phyloP scores from a whole-genome alignment of 768 basidiomycete genomes.

The Leccinum imitatum region DNA sequence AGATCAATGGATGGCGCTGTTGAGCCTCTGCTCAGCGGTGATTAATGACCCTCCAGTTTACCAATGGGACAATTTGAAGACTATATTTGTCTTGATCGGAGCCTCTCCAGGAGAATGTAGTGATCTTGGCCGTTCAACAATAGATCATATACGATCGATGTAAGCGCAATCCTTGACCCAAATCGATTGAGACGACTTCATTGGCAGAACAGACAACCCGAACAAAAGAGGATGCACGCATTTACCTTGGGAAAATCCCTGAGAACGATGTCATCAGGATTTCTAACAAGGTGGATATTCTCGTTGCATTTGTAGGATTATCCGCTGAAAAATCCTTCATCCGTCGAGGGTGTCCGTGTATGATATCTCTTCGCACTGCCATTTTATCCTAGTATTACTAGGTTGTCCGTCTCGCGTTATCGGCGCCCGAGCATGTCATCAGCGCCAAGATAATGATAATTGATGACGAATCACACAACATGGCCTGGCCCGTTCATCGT shows the following conservation, averaged over 20 bases:
- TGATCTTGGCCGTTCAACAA: neutral
- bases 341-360: neutral
- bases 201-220: neutral
- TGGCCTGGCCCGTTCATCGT: neutral
- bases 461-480: neutral
- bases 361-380: neutral
- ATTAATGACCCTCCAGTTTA: neutral
- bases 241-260: neutral
- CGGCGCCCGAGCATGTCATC: neutral
- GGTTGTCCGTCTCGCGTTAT: neutral
- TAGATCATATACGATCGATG: neutral
- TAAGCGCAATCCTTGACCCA: neutral
- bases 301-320: neutral
- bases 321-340: neutral
- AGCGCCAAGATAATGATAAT: neutral
- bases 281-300: neutral
- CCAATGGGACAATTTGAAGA: neutral
- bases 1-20: neutral
- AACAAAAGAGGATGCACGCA: neutral
- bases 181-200: neutral
- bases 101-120: neutral
- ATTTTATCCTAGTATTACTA: neutral
- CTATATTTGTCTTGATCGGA: neutral
- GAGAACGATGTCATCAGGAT: neutral
- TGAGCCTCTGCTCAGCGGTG: neutral